phyloP scores from a whole-genome alignment of 2,329 filamentous ascomycete genomes.

The Colletotrichum endophyticum region DNA sequence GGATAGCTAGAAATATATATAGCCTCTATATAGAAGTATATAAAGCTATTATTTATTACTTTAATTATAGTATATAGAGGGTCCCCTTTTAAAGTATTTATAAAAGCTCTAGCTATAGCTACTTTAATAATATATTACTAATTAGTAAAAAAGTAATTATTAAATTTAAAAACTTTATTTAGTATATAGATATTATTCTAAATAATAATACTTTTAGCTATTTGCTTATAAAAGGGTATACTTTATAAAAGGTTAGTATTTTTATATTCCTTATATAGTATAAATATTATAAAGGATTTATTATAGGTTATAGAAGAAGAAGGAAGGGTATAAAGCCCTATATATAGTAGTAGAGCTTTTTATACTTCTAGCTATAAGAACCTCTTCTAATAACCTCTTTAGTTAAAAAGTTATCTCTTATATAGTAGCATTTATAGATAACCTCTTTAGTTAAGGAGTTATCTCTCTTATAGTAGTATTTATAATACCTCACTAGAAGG shows the following conservation, averaged over 20 bases:
- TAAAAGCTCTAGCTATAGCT: neutral
- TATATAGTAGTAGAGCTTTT: too few relatives aligned
- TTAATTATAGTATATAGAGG: fast-evolving
- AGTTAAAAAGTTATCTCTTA: too few relatives aligned
- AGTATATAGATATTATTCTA: neutral
- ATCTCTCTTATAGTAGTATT: too few relatives aligned
- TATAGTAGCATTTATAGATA: too few relatives aligned
- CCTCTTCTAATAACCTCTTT: too few relatives aligned
- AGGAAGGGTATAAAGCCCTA: too few relatives aligned
- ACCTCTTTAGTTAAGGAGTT: too few relatives aligned
- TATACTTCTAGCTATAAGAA: too few relatives aligned
- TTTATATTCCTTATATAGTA: neutral
- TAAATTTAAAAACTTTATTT: neutral
- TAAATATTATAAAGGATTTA: neutral
- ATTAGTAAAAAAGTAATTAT: fast-evolving
- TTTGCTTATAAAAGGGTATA: neutral
- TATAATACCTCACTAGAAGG: too few relatives aligned
- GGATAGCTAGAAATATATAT: too few relatives aligned
- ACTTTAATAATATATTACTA: neutral
- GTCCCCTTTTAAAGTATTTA: fast-evolving
- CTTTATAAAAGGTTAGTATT: neutral
- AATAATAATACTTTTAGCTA: neutral
- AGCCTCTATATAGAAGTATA: too few relatives aligned
- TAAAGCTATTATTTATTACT: too few relatives aligned
- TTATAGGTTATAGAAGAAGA: neutral